Conservation (phyloP, 805 yeast species). For the Monosporozyma aquatica region DNA sequence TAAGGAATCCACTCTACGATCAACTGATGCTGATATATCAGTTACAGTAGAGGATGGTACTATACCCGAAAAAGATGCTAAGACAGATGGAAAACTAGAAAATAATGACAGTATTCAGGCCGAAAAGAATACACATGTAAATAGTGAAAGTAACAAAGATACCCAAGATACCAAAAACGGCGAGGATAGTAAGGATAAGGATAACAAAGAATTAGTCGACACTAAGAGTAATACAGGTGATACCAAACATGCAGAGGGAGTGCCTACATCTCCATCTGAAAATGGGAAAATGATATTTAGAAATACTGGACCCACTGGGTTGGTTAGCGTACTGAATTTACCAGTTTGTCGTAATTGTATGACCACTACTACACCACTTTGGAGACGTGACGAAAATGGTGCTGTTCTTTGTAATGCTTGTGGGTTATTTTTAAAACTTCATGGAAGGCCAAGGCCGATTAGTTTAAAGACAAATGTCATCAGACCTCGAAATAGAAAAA, state of each 20-base stretch:
- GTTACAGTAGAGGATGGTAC: no score
- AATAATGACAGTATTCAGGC: no score
- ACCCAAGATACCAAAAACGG: background rate
- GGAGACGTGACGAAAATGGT: slow-evolving; percentile 92
- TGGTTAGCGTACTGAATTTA: background rate
- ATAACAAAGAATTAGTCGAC: no score
- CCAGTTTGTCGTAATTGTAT: slow-evolving; percentile 85
- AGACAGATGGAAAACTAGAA: no score
- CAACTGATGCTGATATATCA: no score
- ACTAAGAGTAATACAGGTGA: no score
- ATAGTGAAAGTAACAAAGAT: background rate
- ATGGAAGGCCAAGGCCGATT: slow-evolving; percentile 88
- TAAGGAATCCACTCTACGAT: no score
- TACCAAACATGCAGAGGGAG: background rate
- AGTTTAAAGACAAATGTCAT: slow-evolving; percentile 86
- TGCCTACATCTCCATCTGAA: background rate
- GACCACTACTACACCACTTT: slow-evolving; percentile 87
- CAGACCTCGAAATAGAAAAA: slow-evolving; percentile 80
- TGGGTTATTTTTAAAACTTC: slow-evolving; percentile 80
- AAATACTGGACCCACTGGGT: slow-evolving; percentile 4
- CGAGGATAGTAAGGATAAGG: background rate
- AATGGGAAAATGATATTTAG: slow-evolving; percentile 4
- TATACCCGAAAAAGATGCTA: no score
- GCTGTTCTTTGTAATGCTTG: slow-evolving; percentile 91
- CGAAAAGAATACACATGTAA: no score